Evolutionary conservation across 192 early-diverging fungal species (phyloP).

Genomic region (Oehlia diaphana): DNA sequence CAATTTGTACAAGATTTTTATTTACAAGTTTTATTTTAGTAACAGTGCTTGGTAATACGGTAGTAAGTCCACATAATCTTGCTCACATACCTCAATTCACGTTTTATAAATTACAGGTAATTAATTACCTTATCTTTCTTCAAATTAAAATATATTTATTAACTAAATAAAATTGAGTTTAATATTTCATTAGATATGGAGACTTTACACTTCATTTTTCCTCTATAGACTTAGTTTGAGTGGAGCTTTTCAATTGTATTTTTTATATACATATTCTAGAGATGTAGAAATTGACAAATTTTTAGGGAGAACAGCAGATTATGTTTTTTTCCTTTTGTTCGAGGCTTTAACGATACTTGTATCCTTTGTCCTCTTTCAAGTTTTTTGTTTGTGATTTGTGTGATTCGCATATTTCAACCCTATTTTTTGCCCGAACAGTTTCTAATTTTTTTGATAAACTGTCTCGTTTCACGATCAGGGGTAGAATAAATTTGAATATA

Average conservation of each 20-base stretch:
- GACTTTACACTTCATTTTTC: slow-evolving; percentile 74
- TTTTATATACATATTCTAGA: slow-evolving; percentile 69
- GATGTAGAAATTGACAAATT: slow-evolving; percentile 71
- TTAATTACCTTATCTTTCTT: not conserved
- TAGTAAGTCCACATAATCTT: not conserved
- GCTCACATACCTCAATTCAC: not conserved
- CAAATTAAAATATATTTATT: not conserved
- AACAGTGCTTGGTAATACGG: not conserved
- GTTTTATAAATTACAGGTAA: not conserved
- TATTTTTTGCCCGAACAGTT: no score
- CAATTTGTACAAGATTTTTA: slow-evolving; percentile 20
- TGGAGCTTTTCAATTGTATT: slow-evolving; percentile 69
- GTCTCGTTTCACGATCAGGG: not conserved
- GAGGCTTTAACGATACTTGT: slow-evolving; percentile 32
- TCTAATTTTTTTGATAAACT: no score
- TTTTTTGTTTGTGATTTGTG: no score
- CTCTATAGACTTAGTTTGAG: slow-evolving; percentile 51
- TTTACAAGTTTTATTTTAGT: not conserved
- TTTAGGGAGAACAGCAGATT: slow-evolving; percentile 72
- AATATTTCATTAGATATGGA: slow-evolving; percentile 60
- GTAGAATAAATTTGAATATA: not conserved
- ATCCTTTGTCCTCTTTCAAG: slow-evolving; percentile 8
- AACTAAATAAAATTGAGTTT: not conserved
- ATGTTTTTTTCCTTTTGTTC: slow-evolving; percentile 73
- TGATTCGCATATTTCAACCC: no score